Percentiles rank a stretch among this genome's conserved stretches.
These are phyloP conservation scores for Fusarium compactum DNA, from an alignment of 2,329 filamentous ascomycete genomes.

Conservation along the genomic window DNA sequence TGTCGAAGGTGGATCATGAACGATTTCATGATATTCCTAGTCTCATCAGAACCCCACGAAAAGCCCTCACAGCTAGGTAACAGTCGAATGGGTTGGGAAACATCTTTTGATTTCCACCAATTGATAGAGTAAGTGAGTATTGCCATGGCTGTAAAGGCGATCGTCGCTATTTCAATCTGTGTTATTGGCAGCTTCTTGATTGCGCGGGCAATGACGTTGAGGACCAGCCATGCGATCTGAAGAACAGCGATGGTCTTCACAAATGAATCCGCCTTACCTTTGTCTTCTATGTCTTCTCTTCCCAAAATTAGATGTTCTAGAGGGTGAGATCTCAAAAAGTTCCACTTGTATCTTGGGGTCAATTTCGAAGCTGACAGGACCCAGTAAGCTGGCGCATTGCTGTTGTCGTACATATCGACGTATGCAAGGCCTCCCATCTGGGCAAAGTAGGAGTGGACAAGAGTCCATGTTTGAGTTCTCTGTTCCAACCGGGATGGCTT, in stretches of 20 bases:
- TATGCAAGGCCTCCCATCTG: background rate
- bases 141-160: background rate
- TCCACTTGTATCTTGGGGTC: background rate
- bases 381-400: too few species aligned
- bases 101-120: background rate
- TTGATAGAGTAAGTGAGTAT: background rate
- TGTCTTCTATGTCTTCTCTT: rapidly evolving
- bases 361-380: background rate
- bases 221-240: background rate
- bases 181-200: background rate
- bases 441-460: background rate
- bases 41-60: rapidly evolving
- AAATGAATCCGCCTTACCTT: background rate
- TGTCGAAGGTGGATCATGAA: background rate
- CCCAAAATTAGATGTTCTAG: background rate
- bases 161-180: rapidly evolving
- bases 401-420: rapidly evolving
- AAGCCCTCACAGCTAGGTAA: rapidly evolving
- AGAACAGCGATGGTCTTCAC: background rate
- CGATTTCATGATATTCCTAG: too few species aligned
- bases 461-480: background rate
- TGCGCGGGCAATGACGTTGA: background rate
- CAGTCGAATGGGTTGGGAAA: background rate
- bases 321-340: rapidly evolving
- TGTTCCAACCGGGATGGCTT: too few species aligned